These are phyloP conservation scores for Sherardia arvensis DNA, from an alignment of 257 asterid species.

Conservation along the genomic window DNA sequence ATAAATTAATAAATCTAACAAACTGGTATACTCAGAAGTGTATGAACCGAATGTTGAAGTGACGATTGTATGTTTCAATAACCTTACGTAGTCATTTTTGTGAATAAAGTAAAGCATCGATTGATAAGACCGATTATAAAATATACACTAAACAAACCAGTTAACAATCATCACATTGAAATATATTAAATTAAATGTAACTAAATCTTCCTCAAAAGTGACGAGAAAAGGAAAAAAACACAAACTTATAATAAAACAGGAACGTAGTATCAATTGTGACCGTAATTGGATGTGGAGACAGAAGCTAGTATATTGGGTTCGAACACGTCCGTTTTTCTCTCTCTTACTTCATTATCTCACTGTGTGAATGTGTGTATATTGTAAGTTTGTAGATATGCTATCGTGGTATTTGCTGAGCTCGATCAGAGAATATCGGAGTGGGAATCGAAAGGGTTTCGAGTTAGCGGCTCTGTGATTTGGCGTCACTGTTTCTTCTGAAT, in stretches of 20 bases:
- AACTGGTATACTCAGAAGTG: too few species aligned
- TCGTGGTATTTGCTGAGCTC: constrained; percentile 30
- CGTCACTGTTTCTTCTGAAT: constrained; percentile 15
- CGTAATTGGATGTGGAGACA: neutral
- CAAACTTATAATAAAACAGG: neutral
- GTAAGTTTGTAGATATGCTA: constrained; percentile 17
- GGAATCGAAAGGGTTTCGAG: constrained; percentile 21
- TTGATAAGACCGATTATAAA: too few species aligned
- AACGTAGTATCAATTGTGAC: neutral
- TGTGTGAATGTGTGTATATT: neutral
- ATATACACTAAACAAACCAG: too few species aligned
- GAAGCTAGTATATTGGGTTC: constrained; percentile 19
- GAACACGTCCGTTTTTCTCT: neutral
- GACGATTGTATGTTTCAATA: too few species aligned
- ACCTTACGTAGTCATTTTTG: too few species aligned
- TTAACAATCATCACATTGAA: too few species aligned
- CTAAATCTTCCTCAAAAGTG: too few species aligned
- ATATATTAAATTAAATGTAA: too few species aligned
- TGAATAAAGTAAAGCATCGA: too few species aligned
- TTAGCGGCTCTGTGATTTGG: constrained; percentile 24
- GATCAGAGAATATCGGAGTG: constrained; percentile 16
- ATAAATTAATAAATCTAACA: too few species aligned
- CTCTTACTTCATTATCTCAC: neutral
- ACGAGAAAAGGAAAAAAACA: neutral
- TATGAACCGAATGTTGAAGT: too few species aligned